These are phyloP conservation scores for Penicillium digitatum DNA, from an alignment of 2,329 filamentous ascomycete species.

Conservation along the genomic window DNA sequence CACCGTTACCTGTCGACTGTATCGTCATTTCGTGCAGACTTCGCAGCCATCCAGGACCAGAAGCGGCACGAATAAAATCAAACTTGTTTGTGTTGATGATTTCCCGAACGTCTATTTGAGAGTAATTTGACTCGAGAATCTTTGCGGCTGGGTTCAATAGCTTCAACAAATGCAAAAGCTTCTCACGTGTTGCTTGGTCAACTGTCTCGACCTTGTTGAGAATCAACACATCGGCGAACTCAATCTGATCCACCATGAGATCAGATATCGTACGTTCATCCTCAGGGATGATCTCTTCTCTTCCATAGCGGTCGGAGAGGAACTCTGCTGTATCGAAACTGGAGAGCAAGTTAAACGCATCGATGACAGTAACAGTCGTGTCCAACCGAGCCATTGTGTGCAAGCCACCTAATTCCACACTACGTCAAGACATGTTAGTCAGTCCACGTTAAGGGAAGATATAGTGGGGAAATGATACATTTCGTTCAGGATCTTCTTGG, in stretches of 20 bases:
- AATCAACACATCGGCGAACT: constrained; percentile 70
- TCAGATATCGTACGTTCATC: constrained; percentile 72
- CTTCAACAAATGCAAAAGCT: constrained; percentile 53
- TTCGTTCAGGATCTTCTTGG: constrained; percentile 45
- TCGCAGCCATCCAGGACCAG: constrained; percentile 65
- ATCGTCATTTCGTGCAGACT: constrained; percentile 66
- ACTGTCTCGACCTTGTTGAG: constrained; percentile 68
- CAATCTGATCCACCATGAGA: constrained; percentile 72
- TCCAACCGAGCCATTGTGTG: constrained; percentile 64
- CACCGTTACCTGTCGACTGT: constrained; percentile 53
- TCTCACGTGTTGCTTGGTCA: constrained; percentile 41
- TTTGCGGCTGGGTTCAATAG: constrained; percentile 65
- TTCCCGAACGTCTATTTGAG: constrained; percentile 57
- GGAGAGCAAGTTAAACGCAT: constrained; percentile 67
- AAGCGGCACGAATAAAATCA: constrained; percentile 60
- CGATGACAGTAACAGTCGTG: constrained; percentile 68
- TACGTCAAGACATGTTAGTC: constrained; percentile 16
- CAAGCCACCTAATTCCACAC: constrained; percentile 58
- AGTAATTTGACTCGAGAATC: constrained; percentile 57
- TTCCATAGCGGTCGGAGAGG: constrained; percentile 57
- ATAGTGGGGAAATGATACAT: constrained; percentile 39
- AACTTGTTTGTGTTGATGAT: constrained; percentile 65
- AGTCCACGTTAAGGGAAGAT: constrained; percentile 6
- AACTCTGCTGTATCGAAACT: constrained; percentile 69
- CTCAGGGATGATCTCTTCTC: constrained; percentile 59